Evolutionary conservation across 2,329 filamentous ascomycete genomes (phyloP).

Genomic region (Colletotrichum sojae): DNA sequence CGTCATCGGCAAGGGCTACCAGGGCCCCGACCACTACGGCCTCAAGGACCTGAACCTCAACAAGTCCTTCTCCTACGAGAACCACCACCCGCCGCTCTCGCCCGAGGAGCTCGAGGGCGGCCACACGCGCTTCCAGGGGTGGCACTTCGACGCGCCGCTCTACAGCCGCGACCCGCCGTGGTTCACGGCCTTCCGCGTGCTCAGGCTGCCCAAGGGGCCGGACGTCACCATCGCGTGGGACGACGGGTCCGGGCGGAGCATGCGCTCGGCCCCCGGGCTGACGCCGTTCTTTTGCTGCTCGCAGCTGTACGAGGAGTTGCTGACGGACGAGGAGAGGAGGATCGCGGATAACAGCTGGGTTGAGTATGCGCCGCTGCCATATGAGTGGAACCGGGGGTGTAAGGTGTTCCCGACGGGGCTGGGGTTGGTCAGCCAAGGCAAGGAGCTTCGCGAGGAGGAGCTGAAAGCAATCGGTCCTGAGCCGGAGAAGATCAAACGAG

Average conservation of each 20-base stretch:
- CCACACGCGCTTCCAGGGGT: slow-evolving; percentile 61
- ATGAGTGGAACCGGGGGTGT: slow-evolving; percentile 59
- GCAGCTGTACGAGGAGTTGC: slow-evolving; percentile 56
- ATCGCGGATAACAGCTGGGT: slow-evolving; percentile 61
- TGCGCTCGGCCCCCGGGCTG: slow-evolving; percentile 58
- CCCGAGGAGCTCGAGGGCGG: slow-evolving; percentile 54
- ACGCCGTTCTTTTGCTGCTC: slow-evolving; percentile 61
- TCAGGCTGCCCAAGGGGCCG: slow-evolving; percentile 54
- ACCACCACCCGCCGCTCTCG: slow-evolving; percentile 51
- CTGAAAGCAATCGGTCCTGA: slow-evolving; percentile 45
- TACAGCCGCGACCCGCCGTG: slow-evolving; percentile 57
- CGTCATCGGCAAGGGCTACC: slow-evolving; percentile 61
- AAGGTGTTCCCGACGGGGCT: slow-evolving; percentile 57
- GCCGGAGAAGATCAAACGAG: slow-evolving; percentile 46
- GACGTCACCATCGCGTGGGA: slow-evolving; percentile 59
- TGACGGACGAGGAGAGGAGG: slow-evolving; percentile 56
- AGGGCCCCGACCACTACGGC: slow-evolving; percentile 60
- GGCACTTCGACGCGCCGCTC: slow-evolving; percentile 63
- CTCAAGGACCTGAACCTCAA: slow-evolving; percentile 53
- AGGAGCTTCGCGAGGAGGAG: slow-evolving; percentile 55
- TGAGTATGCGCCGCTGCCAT: slow-evolving; percentile 61
- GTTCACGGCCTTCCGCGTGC: slow-evolving; percentile 57
- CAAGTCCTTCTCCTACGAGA: slow-evolving; percentile 52
- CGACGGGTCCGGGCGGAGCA: slow-evolving; percentile 56
- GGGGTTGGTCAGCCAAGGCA: slow-evolving; percentile 54